Conservation (phyloP, 208 protist genomes). For the Polymyxa betae region DNA sequence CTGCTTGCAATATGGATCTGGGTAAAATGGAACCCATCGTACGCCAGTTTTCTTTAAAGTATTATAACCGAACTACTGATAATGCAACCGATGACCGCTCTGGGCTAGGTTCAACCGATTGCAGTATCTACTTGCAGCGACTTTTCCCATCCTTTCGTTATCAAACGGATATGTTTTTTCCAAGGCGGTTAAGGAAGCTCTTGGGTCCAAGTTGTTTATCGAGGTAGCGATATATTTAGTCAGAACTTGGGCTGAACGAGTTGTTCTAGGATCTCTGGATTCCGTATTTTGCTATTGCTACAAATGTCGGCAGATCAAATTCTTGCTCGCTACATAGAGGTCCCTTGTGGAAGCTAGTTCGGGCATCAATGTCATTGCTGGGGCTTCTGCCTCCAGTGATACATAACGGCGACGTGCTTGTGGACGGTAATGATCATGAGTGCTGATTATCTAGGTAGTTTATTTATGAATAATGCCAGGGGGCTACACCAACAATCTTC, state of each 20-base stretch:
- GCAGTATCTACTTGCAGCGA: neutral
- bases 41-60: neutral
- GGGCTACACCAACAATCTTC: slow-evolving; percentile 55
- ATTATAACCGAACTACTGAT: neutral
- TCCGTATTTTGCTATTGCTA: slow-evolving; percentile 48
- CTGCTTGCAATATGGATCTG: slow-evolving; percentile 29
- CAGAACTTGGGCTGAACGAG: neutral
- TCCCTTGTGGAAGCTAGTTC: slow-evolving; percentile 47
- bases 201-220: neutral
- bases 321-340: neutral
- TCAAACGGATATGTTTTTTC: slow-evolving; percentile 25
- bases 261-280: slow-evolving; percentile 50
- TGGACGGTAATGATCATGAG: slow-evolving; percentile 31
- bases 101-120: neutral
- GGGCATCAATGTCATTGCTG: slow-evolving; percentile 51
- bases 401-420: slow-evolving; percentile 28
- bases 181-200: neutral
- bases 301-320: slow-evolving; percentile 8
- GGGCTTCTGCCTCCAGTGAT: slow-evolving; percentile 28
- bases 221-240: neutral
- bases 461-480: neutral
- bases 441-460: neutral
- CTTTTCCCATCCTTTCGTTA: slow-evolving; percentile 47
- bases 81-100: neutral
- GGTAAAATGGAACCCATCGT: neutral